phyloP scores from a whole-genome alignment of 306 rosid species.

The Prunus dulcis region DNA sequence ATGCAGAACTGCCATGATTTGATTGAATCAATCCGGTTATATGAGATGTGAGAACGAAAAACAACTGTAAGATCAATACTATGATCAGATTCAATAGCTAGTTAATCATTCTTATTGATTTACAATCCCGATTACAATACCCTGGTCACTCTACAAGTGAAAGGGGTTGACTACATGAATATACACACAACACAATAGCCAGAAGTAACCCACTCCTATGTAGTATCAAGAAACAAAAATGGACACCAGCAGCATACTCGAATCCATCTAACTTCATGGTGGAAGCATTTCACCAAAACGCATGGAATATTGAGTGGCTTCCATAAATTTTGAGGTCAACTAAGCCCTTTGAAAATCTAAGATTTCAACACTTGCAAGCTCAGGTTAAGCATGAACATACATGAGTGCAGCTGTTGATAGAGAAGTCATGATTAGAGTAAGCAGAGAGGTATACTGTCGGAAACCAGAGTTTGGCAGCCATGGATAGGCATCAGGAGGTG shows the following conservation, averaged over 20 bases:
- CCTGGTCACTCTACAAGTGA: slow-evolving; percentile 9
- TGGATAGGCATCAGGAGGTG: slow-evolving; percentile 86
- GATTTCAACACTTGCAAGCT: neutral
- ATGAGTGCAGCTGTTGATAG: slow-evolving; percentile 37
- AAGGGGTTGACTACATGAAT: slow-evolving; percentile 12
- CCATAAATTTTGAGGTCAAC: slow-evolving; percentile 25
- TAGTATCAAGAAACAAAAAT: neutral
- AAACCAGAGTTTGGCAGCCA: slow-evolving; percentile 61
- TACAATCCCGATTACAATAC: slow-evolving; percentile 15
- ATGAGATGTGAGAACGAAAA: neutral
- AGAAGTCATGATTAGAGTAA: slow-evolving; percentile 33
- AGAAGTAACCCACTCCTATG: slow-evolving; percentile 20
- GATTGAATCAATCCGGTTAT: neutral
- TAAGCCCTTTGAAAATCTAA: slow-evolving; percentile 10
- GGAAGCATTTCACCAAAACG: slow-evolving; percentile 15
- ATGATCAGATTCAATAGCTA: slow-evolving; percentile 3
- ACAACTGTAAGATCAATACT: neutral
- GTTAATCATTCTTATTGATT: slow-evolving; percentile 12
- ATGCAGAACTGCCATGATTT: neutral
- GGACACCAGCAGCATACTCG: neutral
- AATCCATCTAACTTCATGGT: slow-evolving; percentile 16
- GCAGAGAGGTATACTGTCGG: slow-evolving; percentile 31
- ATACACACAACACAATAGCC: slow-evolving; percentile 10
- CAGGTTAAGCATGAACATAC: slow-evolving; percentile 30
- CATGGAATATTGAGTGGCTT: slow-evolving; percentile 19